Percentiles rank a stretch among this genome's conserved stretches.
Evolutionary conservation across 1,284 basidiomycete species (phyloP).

Genomic region (Clitocybe nebularis): DNA sequence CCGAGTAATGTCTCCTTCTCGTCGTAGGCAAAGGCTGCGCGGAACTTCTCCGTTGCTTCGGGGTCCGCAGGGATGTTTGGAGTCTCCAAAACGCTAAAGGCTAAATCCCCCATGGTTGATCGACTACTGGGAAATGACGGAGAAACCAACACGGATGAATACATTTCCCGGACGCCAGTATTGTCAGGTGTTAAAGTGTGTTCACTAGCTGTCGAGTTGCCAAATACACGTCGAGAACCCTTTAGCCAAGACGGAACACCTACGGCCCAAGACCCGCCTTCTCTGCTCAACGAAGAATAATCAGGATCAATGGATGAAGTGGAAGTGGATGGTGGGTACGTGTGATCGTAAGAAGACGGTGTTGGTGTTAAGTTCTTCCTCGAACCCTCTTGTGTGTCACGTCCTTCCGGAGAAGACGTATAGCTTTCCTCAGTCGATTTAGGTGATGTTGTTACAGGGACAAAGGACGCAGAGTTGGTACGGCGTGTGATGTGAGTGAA

Average conservation of each 20-base stretch:
- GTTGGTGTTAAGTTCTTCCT: constrained; percentile 23
- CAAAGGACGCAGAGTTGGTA: constrained; percentile 50
- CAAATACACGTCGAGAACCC: constrained; percentile 48
- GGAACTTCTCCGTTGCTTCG: constrained; percentile 74
- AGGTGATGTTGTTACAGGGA: constrained; percentile 50
- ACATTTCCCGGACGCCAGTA: constrained; percentile 49
- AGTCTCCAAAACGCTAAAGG: constrained; percentile 73
- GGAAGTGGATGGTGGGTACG: constrained; percentile 72
- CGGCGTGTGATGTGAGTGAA: constrained; percentile 67
- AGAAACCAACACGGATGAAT: constrained; percentile 38
- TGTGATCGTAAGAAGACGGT: constrained; percentile 44
- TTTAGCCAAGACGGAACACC: constrained; percentile 72
- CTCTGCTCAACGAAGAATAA: constrained; percentile 42
- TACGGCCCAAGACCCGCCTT: constrained; percentile 52
- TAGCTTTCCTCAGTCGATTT: constrained; percentile 18
- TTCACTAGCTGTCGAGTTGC: constrained; percentile 22
- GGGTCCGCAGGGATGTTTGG: constrained; percentile 59
- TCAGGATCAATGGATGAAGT: constrained; percentile 37
- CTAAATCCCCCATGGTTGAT: constrained; percentile 50
- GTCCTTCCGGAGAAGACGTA: constrained; percentile 15
- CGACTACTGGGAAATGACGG: constrained; percentile 31
- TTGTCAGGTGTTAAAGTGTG: constrained; percentile 20
- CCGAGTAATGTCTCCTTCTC: constrained; percentile 84
- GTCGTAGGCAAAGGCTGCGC: constrained; percentile 75
- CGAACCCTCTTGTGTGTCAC: constrained; percentile 16